Conservation (phyloP, 768 basidiomycete species). For the Termitomyces sp. region DNA sequence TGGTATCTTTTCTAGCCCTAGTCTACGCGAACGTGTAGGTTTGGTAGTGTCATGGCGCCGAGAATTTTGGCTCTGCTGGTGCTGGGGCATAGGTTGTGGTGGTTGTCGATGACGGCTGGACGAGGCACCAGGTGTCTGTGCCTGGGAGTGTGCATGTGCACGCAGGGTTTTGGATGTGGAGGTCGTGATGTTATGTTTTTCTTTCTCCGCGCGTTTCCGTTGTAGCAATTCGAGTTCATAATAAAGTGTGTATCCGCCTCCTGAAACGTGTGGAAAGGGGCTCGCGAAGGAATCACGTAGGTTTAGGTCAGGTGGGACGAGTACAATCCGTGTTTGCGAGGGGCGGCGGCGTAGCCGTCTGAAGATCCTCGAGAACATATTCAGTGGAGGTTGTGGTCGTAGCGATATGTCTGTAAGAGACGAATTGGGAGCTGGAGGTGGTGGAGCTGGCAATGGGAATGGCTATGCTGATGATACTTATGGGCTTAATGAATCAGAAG, state of each 20-base stretch:
- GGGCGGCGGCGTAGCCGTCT: slow-evolving; percentile 17
- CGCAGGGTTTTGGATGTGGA: slow-evolving; percentile 10
- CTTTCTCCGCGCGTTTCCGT: slow-evolving; percentile 11
- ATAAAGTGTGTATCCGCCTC: slow-evolving; percentile 38
- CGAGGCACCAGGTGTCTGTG: slow-evolving; percentile 11
- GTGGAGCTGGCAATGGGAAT: slow-evolving; percentile 2
- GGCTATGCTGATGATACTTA: background rate
- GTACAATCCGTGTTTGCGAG: slow-evolving; percentile 6
- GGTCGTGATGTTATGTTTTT: background rate
- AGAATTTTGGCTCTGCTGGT: background rate
- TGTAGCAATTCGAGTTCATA: slow-evolving; percentile 23
- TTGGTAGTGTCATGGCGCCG: slow-evolving; percentile 3
- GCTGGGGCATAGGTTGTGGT: slow-evolving; percentile 18
- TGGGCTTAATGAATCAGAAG: slow-evolving; percentile 13
- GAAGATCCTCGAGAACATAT: slow-evolving; percentile 28
- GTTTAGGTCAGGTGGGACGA: slow-evolving; percentile 29
- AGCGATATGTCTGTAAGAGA: background rate
- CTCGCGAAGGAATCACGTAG: slow-evolving; percentile 30
- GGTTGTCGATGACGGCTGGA: slow-evolving; percentile 13
- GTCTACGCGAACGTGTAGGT: background rate
- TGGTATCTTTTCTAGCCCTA: background rate
- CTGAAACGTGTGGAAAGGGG: slow-evolving; percentile 34
- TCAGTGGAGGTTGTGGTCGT: background rate
- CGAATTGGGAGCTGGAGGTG: background rate
- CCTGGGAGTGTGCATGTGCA: slow-evolving; percentile 3